Base-by-base conservation (phyloP, 2,329 filamentous ascomycete species). In the Tolypocladium tundrense region DNA sequence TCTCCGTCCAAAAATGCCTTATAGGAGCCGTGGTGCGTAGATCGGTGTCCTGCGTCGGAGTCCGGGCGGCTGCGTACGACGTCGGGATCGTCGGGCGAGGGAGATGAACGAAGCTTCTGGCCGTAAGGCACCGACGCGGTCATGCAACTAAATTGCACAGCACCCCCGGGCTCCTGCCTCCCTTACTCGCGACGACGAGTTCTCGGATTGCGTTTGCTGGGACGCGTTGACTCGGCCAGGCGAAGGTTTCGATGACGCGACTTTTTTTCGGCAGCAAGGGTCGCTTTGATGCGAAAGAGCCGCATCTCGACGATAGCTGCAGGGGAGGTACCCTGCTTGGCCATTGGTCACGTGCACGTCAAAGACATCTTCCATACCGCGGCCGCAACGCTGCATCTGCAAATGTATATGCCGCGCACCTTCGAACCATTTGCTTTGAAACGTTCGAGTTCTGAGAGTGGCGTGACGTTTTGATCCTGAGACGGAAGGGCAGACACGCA, bases 91-190 rank as follows among this genome's bases (percentile, higher is more conserved):
- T 42, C 50, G 50, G 50, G 33, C 16, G 39, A 59, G 35, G 58
- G 58, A 54, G 27, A 41, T 57, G 54, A 57, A 50, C 58, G 58
- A 55, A 56, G 58, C 48, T 51, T 54, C 42, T 31, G 37, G 33
- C 13, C 11, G 39, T 7, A n/a, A 54, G 51, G 39, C 24, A 16
- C 10, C 39, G 16, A 27, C 31, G 16, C 27, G 9, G 21, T 33
- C 19, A 6, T 43, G 53, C 39, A 42, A 19, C 21, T 21, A 35
- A 51, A 21, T 51, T 10, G 9, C n/a, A 51, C 16, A 35, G 19
- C 16, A 10, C 48, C 4, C 31, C 48, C 48, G 21, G 31, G 11
- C 16, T 51, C 31, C 48, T 51, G 48, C 48, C 48, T 35, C 31
- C 48, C 10, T 33, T 35, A 19, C 48, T 35, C 48, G 19, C 48